phyloP scores from a whole-genome alignment of 192 early-diverging fungal species.

The Coemansia furcata region DNA sequence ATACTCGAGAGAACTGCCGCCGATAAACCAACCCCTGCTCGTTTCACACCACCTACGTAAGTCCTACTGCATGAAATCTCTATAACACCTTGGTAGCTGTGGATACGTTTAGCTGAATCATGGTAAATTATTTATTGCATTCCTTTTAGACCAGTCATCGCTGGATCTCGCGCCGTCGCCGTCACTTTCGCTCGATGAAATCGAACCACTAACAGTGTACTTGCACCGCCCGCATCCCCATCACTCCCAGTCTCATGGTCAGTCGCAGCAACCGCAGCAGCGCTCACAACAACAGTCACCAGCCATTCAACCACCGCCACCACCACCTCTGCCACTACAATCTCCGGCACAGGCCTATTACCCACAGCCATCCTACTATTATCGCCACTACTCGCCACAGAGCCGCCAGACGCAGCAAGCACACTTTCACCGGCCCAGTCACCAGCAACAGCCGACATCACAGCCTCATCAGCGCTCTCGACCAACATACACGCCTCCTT shows the following conservation, averaged over 20 bases:
- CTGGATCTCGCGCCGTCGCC: slow-evolving; percentile 29
- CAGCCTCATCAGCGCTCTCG: slow-evolving; percentile 8
- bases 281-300: slow-evolving; percentile 6
- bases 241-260: slow-evolving; percentile 6
- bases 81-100: neutral
- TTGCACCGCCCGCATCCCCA: slow-evolving; percentile 27
- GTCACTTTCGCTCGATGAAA: slow-evolving; percentile 24
- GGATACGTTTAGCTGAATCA: neutral
- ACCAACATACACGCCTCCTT: neutral
- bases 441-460: neutral
- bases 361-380: slow-evolving; percentile 7
- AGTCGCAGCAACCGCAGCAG: slow-evolving; percentile 8
- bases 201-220: slow-evolving; percentile 37
- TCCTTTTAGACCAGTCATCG: slow-evolving; percentile 22
- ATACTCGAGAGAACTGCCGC: slow-evolving; percentile 35
- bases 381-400: slow-evolving; percentile 13
- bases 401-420: slow-evolving; percentile 1
- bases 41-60: slow-evolving; percentile 29
- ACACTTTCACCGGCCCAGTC: neutral
- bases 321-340: neutral
- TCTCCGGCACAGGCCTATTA: slow-evolving; percentile 9
- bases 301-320: neutral
- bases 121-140: neutral
- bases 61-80: slow-evolving; percentile 1
- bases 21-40: slow-evolving; percentile 37